Conservation (phyloP, 2,329 filamentous ascomycete genomes). For the Hymenoscyphus infarciens region DNA sequence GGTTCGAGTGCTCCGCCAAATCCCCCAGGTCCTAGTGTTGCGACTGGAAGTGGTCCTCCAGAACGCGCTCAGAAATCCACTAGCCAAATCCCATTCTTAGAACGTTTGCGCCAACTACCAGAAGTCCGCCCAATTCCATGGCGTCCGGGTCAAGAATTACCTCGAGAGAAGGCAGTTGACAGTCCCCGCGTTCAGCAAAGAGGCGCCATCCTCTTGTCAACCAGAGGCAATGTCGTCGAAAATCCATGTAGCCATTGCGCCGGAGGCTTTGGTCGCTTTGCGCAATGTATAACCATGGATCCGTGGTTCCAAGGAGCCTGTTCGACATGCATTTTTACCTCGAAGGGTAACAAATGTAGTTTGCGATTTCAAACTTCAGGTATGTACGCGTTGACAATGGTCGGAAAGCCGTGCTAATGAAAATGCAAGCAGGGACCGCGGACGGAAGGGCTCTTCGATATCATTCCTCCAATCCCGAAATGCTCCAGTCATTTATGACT, state of each 20-base stretch:
- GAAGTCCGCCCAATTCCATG: conserved; percentile 29
- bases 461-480: conserved; percentile 22
- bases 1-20: conserved; percentile 4
- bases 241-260: conserved; percentile 27
- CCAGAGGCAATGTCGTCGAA: conserved; percentile 21
- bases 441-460: conserved; percentile 28
- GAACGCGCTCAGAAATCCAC: conserved; percentile 11
- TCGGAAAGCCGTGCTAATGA: background rate
- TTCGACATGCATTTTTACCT: conserved; percentile 28
- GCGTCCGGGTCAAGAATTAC: conserved; percentile 27
- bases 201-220: conserved; percentile 26
- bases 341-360: conserved; percentile 30
- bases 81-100: conserved; percentile 19
- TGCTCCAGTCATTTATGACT: conserved; percentile 16
- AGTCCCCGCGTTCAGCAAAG: conserved; percentile 28
- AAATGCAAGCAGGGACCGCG: conserved; percentile 17
- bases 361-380: conserved; percentile 24
- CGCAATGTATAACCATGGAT: conserved; percentile 26
- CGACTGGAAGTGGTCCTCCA: background rate
- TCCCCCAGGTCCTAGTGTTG: conserved; percentile 1
- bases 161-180: conserved; percentile 24
- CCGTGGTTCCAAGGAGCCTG: conserved; percentile 32
- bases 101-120: conserved; percentile 20
- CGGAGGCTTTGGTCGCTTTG: conserved; percentile 26
- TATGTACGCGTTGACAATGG: conserved; percentile 8